A percentile compares a stretch with the other conserved stretches of the same genome.
phyloP scores from a whole-genome alignment of 2,329 filamentous ascomycete species.

The Fonsecaea nubica region DNA sequence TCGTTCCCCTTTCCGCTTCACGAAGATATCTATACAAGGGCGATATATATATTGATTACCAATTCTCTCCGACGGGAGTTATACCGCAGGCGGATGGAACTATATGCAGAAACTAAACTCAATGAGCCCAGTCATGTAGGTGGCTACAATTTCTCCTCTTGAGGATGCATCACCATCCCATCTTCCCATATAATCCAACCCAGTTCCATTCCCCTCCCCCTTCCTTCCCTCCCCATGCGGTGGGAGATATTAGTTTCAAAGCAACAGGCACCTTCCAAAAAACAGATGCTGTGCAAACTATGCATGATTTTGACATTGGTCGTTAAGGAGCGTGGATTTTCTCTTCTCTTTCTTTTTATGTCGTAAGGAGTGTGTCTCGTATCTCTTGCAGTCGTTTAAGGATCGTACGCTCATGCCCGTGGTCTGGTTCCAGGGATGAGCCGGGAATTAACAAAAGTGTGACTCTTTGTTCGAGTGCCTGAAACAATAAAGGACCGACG shows the following conservation, averaged over 20 bases:
- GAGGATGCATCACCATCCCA: not conserved
- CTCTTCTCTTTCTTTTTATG: not conserved
- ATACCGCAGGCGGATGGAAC: too few relatives aligned
- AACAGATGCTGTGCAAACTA: not conserved
- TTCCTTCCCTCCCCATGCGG: too few relatives aligned
- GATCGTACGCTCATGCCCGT: conserved; percentile 14
- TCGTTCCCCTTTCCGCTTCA: too few relatives aligned
- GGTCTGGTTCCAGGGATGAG: conserved; percentile 8
- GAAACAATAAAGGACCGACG: not conserved
- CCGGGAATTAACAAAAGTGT: not conserved
- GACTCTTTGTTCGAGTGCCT: not conserved
- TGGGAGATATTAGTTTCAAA: not conserved
- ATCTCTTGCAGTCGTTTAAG: not conserved
- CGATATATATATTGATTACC: too few relatives aligned
- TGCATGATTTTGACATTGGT: conserved; percentile 6
- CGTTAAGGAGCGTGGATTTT: not conserved
- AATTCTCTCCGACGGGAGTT: too few relatives aligned
- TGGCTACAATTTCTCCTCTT: not conserved
- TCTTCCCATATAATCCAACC: not conserved
- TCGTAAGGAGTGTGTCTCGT: conserved; percentile 17
- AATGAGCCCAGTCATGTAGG: too few relatives aligned
- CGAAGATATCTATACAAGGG: too few relatives aligned
- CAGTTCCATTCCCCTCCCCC: not conserved
- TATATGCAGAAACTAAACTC: too few relatives aligned
- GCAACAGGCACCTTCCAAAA: not conserved